Conservation (phyloP, 2,329 filamentous ascomycete genomes). For the Leptographium procerum region DNA sequence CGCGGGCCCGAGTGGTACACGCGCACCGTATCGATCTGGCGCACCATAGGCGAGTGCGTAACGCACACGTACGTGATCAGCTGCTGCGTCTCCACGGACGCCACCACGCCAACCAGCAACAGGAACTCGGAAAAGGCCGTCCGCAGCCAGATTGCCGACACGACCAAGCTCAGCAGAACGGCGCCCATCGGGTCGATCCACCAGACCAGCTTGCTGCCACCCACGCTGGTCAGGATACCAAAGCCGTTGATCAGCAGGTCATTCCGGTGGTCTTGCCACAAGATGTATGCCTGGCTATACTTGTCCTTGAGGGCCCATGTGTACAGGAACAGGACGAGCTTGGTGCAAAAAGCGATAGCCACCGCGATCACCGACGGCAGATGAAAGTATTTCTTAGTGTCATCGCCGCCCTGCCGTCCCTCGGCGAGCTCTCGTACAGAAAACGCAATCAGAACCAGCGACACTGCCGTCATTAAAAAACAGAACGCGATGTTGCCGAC, state of each 20-base stretch:
- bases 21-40: constrained; percentile 86
- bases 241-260: constrained; percentile 95
- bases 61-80: constrained; percentile 94
- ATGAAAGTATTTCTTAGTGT: constrained; percentile 55
- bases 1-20: constrained; percentile 85
- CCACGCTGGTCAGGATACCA: constrained; percentile 82
- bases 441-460: constrained; percentile 84
- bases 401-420: constrained; percentile 25
- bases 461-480: constrained; percentile 90
- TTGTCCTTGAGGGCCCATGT: constrained; percentile 85
- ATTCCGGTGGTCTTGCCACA: constrained; percentile 96
- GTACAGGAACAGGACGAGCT: constrained; percentile 75
- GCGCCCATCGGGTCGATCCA: constrained; percentile 94
- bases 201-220: constrained; percentile 79
- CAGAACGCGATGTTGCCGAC: constrained; percentile 94
- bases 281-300: constrained; percentile 81
- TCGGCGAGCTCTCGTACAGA: constrained; percentile 59
- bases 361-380: constrained; percentile 80
- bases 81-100: constrained; percentile 75
- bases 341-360: constrained; percentile 70
- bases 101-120: constrained; percentile 79
- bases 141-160: constrained; percentile 68
- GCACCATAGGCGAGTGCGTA: constrained; percentile 74
- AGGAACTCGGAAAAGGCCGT: constrained; percentile 86
- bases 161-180: constrained; percentile 67